A percentile compares a stretch with the other conserved stretches of the same genome.
Conservation (phyloP, 257 asterid species). For the Gynochthodes officinalis region DNA sequence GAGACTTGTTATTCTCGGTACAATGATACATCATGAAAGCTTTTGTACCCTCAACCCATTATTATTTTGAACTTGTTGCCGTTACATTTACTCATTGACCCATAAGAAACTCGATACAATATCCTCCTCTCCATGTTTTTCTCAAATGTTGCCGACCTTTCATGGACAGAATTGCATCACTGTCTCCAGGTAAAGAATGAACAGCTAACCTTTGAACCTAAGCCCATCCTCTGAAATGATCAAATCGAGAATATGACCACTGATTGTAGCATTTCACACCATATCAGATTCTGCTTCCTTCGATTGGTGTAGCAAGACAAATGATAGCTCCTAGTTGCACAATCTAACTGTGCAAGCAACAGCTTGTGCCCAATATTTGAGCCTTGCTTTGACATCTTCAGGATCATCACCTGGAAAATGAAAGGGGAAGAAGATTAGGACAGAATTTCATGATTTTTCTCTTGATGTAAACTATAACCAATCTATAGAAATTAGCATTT, state of each 20-base stretch:
- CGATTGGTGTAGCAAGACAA: not conserved
- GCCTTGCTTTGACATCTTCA: slow-evolving; percentile 46
- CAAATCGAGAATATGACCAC: not conserved
- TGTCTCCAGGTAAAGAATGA: slow-evolving; percentile 24
- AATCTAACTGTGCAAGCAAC: slow-evolving; percentile 40
- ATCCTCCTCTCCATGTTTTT: not conserved
- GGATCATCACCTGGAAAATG: slow-evolving; percentile 37
- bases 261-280: not conserved
- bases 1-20: not conserved
- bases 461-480: too few relatives aligned
- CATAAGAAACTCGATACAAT: not conserved
- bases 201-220: not conserved
- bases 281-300: not conserved
- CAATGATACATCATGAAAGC: not conserved
- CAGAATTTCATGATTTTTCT: too few relatives aligned
- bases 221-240: not conserved
- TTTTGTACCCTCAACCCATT: not conserved
- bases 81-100: too few relatives aligned
- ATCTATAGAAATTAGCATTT: too few relatives aligned
- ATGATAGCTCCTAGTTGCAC: slow-evolving; percentile 23
- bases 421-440: not conserved
- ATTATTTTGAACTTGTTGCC: too few relatives aligned
- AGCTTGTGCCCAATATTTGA: slow-evolving; percentile 46
- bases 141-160: slow-evolving; percentile 13
- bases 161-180: slow-evolving; percentile 19